phyloP scores from a whole-genome alignment of 2,329 filamentous ascomycete species.

The Teratosphaeria epicoccoides region DNA sequence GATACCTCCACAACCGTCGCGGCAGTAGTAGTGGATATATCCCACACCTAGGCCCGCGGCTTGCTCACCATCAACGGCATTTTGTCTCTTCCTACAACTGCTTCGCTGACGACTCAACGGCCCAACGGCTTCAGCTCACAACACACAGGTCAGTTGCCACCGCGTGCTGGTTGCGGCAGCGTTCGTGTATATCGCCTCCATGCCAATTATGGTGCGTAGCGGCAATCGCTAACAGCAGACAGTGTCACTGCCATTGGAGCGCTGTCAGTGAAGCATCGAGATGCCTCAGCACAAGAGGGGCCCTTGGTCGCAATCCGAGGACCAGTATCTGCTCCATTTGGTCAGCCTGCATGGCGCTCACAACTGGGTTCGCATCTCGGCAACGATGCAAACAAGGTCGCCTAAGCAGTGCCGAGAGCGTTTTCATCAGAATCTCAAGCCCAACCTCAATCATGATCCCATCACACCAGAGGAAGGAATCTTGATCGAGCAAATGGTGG shows the following conservation, averaged over 20 bases:
- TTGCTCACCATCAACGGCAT: not conserved
- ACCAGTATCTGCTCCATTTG: constrained; percentile 57
- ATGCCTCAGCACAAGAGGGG: constrained; percentile 57
- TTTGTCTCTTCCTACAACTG: not conserved
- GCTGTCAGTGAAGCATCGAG: not conserved
- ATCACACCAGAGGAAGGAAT: constrained; percentile 66
- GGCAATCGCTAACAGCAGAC: not conserved
- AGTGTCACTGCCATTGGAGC: not conserved
- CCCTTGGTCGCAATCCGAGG: constrained; percentile 73
- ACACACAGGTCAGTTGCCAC: not conserved
- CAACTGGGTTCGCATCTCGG: constrained; percentile 85
- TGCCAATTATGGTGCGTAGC: not conserved
- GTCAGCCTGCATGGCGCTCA: constrained; percentile 62
- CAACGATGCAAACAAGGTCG: constrained; percentile 63
- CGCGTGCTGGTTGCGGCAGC: not conserved
- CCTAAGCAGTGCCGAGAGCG: constrained; percentile 93
- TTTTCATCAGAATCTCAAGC: constrained; percentile 84
- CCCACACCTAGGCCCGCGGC: not conserved
- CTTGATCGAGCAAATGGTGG: constrained; percentile 66
- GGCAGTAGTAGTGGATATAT: not conserved
- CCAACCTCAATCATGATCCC: constrained; percentile 68
- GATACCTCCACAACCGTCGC: not conserved
- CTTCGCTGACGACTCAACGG: not conserved
- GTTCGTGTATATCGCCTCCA: not conserved
- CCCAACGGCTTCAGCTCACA: not conserved